A percentile compares a stretch with the other conserved stretches of the same genome.
Evolutionary conservation across 2,329 filamentous ascomycete genomes (phyloP).

Genomic region (Diplodia seriata): DNA sequence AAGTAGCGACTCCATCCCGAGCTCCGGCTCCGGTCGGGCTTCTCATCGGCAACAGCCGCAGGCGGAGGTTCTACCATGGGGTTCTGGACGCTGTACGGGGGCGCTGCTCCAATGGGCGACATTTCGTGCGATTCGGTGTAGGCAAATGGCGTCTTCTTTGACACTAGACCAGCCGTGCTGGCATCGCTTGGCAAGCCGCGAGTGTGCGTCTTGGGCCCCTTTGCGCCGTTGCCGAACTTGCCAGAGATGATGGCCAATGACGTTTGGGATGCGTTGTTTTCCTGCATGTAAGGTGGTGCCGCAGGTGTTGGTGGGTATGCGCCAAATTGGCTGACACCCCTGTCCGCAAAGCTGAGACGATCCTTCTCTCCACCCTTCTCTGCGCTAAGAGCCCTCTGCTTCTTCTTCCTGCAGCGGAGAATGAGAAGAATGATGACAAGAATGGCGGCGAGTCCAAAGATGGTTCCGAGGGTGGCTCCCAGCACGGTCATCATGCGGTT

Average conservation of each 20-base stretch:
- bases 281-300: constrained; percentile 36
- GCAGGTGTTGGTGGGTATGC: constrained; percentile 31
- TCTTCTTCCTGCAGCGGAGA: constrained; percentile 66
- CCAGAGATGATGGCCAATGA: constrained; percentile 62
- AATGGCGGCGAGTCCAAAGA: constrained; percentile 74
- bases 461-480: constrained; percentile 81
- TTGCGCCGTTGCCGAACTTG: constrained; percentile 54
- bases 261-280: constrained; percentile 45
- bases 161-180: constrained; percentile 66
- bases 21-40: constrained; percentile 53
- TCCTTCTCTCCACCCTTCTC: constrained; percentile 53
- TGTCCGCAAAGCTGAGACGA: constrained; percentile 58
- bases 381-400: constrained; percentile 68
- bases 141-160: constrained; percentile 54
- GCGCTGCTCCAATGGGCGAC: constrained; percentile 50
- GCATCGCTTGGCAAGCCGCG: constrained; percentile 61
- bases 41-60: constrained; percentile 35
- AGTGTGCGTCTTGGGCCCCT: constrained; percentile 48
- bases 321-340: constrained; percentile 46
- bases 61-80: constrained; percentile 39
- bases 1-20: constrained; percentile 82
- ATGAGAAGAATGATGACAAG: constrained; percentile 76
- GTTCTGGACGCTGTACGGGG: constrained; percentile 36
- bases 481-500: constrained; percentile 68
- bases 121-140: constrained; percentile 54